A percentile compares a stretch with the other conserved stretches of the same genome.
Evolutionary conservation across 306 rosid genomes (phyloP).

Genomic region (Medicago ruthenica): DNA sequence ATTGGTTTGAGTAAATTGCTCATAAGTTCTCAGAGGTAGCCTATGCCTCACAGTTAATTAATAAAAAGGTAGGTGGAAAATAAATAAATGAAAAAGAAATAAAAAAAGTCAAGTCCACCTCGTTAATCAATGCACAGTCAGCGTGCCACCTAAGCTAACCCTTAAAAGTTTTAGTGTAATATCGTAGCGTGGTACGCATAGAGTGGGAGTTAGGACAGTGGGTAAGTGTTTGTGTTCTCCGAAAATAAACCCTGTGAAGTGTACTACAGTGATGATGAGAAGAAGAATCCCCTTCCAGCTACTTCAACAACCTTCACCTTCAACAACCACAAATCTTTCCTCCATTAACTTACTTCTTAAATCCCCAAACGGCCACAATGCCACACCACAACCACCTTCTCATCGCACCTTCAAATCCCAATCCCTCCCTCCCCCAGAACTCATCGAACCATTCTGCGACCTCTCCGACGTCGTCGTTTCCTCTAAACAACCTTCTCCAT

Average conservation of each 20-base stretch:
- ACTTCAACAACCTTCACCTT: neutral
- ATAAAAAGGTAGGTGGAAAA: too few relatives aligned
- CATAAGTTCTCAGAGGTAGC: too few relatives aligned
- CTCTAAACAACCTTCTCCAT: conserved; percentile 65
- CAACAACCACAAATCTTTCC: neutral
- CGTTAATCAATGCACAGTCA: too few relatives aligned
- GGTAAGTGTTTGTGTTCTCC: neutral
- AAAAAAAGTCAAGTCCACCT: too few relatives aligned
- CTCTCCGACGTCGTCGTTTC: conserved; percentile 76
- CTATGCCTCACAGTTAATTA: too few relatives aligned
- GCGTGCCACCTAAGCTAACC: too few relatives aligned
- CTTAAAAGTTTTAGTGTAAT: too few relatives aligned
- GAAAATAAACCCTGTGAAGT: neutral
- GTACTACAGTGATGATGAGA: neutral
- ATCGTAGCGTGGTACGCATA: too few relatives aligned
- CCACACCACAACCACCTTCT: neutral
- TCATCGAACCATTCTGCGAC: conserved; percentile 76
- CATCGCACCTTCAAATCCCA: conserved; percentile 9
- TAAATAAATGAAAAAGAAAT: too few relatives aligned
- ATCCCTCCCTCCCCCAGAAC: conserved; percentile 75
- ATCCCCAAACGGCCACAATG: neutral
- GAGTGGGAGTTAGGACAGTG: too few relatives aligned
- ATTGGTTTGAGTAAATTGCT: too few relatives aligned
- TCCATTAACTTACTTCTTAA: neutral
- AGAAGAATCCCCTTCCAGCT: neutral